Evolutionary conservation across 345 rosid genomes (phyloP).

Genomic region (Erodium maritimum): DNA sequence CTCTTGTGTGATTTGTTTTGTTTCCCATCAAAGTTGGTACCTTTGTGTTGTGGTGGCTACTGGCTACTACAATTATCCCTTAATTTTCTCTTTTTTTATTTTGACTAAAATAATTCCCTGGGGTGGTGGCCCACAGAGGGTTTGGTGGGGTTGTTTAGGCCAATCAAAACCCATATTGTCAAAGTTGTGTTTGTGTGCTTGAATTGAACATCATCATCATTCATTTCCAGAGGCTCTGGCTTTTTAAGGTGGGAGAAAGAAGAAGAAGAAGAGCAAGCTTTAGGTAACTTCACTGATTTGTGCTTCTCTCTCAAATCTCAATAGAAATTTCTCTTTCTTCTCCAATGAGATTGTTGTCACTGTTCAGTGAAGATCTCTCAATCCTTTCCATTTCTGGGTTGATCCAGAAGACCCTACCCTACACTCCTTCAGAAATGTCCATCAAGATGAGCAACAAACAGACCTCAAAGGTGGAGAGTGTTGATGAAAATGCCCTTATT

Average conservation of each 20-base stretch:
- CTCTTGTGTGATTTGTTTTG: no score
- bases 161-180: slow-evolving; percentile 8
- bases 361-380: slow-evolving; percentile 39
- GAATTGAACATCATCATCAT: neutral
- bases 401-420: slow-evolving; percentile 9
- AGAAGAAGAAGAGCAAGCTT: neutral
- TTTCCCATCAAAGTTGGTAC: no score
- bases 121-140: slow-evolving; percentile 33
- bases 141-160: slow-evolving; percentile 40
- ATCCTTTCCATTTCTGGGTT: slow-evolving; percentile 15
- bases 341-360: slow-evolving; percentile 46
- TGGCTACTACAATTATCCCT: no score
- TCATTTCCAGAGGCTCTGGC: no score
- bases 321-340: slow-evolving; percentile 30
- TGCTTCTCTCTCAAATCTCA: slow-evolving; percentile 53
- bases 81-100: no score
- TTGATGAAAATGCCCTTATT: no score
- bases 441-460: slow-evolving; percentile 13
- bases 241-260: neutral
- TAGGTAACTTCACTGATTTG: slow-evolving; percentile 14
- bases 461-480: slow-evolving; percentile 5
- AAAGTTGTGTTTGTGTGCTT: neutral
- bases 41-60: no score
- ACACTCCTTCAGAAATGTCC: slow-evolving; percentile 14
- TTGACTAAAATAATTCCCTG: no score